Evolutionary conservation across 2,329 filamentous ascomycete species (phyloP), one percentile per base, ranked within the genome.

Genomic region (Biscogniauxia sp.): DNA sequence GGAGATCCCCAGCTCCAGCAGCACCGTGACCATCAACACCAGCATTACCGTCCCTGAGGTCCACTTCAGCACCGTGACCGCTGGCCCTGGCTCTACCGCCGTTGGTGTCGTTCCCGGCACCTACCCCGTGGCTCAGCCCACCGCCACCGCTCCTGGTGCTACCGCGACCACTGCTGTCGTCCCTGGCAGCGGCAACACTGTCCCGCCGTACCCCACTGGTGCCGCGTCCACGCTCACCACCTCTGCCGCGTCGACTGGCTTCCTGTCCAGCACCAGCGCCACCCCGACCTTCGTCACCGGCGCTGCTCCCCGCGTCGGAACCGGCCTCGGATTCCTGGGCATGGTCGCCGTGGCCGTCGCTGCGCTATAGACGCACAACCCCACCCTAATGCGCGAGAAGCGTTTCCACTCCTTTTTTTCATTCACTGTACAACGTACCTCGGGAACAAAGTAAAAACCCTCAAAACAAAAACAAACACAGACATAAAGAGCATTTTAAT

Each of bases 1-100:
- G 60, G 77, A 76, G 61, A 77, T 85, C 69, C 76, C 81, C 57
- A 79, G 79, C 73, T 81, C 82, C 62, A 82, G 78, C 72, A 79
- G 80, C 72, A 80, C 79, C 54, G 75, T 77, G 32, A 77, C 74
- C 60, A 68, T 80, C 68, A 76, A 76, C 70, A 81, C 81, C 62
- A 77, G 79, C 69, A 67, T 86, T 63, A 74, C 77, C 37, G 76
- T 78, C 20, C 78, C 78, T 45, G 75, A 77, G 64, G 75, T 79
- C 57, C 64, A 70, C 56, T 77, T 79, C 73, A 70, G 70, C 58
- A 70, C 66, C 20, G 70, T 73, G 62, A 68, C 71, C 51, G 61
- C 61, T 66, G 57, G 72, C 52, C 56, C 72, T 57, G 76, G 73
- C 57, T 76, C 78, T 25, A 78, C 73, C 64, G 69, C 69, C 54